Evolutionary conservation across 2,329 filamentous ascomycete species (phyloP).

Genomic region (Cadophora sp.): DNA sequence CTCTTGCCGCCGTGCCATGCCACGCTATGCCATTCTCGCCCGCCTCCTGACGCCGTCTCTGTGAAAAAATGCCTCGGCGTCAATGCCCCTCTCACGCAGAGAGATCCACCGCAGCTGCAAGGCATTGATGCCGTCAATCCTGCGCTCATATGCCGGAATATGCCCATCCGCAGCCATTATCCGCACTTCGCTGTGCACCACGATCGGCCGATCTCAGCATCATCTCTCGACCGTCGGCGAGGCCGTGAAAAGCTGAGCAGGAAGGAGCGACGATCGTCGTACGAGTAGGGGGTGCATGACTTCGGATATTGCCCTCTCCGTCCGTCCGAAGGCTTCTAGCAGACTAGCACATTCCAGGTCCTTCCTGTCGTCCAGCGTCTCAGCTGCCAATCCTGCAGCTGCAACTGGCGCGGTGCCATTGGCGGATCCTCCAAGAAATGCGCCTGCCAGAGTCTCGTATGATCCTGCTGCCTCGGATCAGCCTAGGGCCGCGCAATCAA

Average conservation of each 20-base stretch:
- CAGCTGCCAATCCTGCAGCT: conserved; percentile 16
- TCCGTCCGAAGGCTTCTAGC: conserved; percentile 30
- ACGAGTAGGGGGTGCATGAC: conserved; percentile 22
- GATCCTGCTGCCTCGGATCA: conserved; percentile 28
- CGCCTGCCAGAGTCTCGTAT: conserved; percentile 9
- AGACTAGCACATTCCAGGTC: conserved; percentile 28
- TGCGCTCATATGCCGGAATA: no score
- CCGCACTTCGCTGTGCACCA: no score
- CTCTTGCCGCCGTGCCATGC: no score
- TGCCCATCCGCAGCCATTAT: no score
- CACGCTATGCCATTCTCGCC: no score
- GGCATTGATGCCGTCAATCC: no score
- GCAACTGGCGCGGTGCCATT: conserved; percentile 2
- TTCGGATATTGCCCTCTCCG: conserved; percentile 28
- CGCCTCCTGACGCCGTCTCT: not conserved
- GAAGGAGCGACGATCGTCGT: conserved; percentile 19
- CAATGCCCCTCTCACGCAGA: not conserved
- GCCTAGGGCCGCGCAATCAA: conserved; percentile 27
- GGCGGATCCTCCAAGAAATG: conserved; percentile 13
- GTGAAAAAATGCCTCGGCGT: no score
- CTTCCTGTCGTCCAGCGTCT: conserved; percentile 29
- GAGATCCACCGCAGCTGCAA: no score
- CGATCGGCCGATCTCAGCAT: no score
- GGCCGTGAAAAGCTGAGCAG: no score
- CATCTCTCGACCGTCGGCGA: no score